These are phyloP conservation scores for Astragalus membranaceus DNA, from an alignment of 306 rosid species.

Conservation along the genomic window DNA sequence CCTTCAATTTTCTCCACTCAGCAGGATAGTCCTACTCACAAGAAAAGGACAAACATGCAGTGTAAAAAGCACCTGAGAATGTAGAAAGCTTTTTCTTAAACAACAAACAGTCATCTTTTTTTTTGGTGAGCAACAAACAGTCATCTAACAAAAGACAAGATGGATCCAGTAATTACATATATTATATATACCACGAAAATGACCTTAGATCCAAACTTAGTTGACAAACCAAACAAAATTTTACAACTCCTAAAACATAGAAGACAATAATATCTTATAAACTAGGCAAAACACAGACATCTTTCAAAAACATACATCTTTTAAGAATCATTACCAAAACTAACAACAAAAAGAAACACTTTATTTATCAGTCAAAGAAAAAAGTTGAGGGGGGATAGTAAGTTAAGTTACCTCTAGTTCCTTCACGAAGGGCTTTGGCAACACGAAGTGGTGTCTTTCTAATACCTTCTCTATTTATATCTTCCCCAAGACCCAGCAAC, in stretches of 20 bases:
- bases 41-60: background rate
- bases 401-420: constrained; percentile 64
- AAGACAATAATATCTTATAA: too few species aligned
- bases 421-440: constrained; percentile 90
- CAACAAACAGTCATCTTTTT: background rate
- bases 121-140: background rate
- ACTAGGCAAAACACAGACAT: background rate
- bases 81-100: background rate
- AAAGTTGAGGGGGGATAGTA: background rate
- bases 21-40: background rate
- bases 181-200: background rate
- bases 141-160: background rate
- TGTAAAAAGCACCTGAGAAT: background rate
- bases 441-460: constrained; percentile 86
- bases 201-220: background rate
- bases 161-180: background rate
- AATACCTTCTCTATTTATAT: constrained; percentile 77
- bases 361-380: background rate
- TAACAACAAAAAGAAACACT: background rate
- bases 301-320: background rate
- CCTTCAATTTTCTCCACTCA: background rate
- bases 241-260: background rate
- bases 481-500: constrained; percentile 79
- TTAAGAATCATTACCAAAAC: background rate
- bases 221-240: background rate